Evolutionary conservation across 495 filamentous ascomycete genomes (phyloP).

Genomic region (Tricharina praecox): DNA sequence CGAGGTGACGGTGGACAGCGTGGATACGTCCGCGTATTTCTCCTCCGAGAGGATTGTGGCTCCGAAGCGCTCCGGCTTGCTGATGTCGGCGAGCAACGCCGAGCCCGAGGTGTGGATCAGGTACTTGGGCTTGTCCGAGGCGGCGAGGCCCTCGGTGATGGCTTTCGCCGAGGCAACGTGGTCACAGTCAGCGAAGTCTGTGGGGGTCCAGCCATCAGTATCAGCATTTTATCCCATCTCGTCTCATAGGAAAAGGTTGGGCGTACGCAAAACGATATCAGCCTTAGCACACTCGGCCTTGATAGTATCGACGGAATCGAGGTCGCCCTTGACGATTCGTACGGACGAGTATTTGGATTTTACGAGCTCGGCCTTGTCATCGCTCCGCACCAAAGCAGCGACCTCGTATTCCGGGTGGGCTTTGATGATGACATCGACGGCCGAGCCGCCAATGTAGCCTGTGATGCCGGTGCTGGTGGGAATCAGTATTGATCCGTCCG

Average conservation of each 20-base stretch:
- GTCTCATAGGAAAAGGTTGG: no score
- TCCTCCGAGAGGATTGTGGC: conserved; percentile 34
- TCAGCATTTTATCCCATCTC: no score
- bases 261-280: conserved; percentile 42
- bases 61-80: conserved; percentile 31
- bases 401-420: conserved; percentile 33
- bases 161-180: conserved; percentile 35
- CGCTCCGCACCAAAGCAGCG: conserved; percentile 32
- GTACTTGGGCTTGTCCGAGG: conserved; percentile 10
- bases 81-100: conserved; percentile 33
- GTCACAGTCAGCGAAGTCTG: conserved; percentile 40
- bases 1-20: conserved; percentile 34
- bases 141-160: conserved; percentile 33
- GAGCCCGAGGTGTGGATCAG: conserved; percentile 50
- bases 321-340: conserved; percentile 36
- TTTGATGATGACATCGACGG: conserved; percentile 29
- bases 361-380: conserved; percentile 15
- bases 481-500: background rate
- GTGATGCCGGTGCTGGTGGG: conserved; percentile 34
- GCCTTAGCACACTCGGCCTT: conserved; percentile 38
- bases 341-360: conserved; percentile 33
- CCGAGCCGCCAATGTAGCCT: conserved; percentile 38
- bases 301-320: conserved; percentile 37
- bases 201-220: background rate
- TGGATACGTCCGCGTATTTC: conserved; percentile 41